A percentile compares a stretch with the other conserved stretches of the same genome.
Conservation (phyloP, 148 eudicot genomes). For the Diospyros lotus region DNA sequence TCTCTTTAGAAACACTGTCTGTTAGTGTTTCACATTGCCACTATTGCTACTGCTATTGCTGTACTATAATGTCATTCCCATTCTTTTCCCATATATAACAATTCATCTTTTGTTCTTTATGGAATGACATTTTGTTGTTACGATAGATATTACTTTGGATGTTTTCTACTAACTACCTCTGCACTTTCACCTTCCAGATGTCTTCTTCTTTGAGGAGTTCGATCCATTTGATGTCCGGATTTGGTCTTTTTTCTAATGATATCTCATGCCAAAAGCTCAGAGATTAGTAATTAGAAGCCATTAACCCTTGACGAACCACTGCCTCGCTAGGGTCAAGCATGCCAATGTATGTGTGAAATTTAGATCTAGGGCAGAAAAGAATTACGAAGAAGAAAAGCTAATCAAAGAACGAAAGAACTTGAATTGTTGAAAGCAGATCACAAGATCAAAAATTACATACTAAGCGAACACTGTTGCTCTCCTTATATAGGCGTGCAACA, state of each 20-base stretch:
- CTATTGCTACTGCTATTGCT: not conserved
- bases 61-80: not conserved
- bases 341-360: no score
- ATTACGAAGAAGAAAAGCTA: no score
- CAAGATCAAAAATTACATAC: no score
- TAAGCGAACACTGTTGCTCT: no score
- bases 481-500: no score
- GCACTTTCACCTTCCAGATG: not conserved
- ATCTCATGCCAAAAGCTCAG: not conserved
- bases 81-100: not conserved
- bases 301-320: not conserved
- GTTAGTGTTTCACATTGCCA: not conserved
- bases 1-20: not conserved
- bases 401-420: no score
- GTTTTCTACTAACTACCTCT: not conserved
- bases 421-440: no score
- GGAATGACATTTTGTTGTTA: not conserved
- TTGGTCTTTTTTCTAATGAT: not conserved
- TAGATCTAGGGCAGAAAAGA: no score
- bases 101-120: not conserved
- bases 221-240: not conserved
- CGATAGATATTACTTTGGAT: not conserved
- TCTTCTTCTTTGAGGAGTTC: not conserved
- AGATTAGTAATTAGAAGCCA: not conserved
- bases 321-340: no score